Evolutionary conservation across 805 yeast species (phyloP).

Genomic region (Yarrowia sp.): DNA sequence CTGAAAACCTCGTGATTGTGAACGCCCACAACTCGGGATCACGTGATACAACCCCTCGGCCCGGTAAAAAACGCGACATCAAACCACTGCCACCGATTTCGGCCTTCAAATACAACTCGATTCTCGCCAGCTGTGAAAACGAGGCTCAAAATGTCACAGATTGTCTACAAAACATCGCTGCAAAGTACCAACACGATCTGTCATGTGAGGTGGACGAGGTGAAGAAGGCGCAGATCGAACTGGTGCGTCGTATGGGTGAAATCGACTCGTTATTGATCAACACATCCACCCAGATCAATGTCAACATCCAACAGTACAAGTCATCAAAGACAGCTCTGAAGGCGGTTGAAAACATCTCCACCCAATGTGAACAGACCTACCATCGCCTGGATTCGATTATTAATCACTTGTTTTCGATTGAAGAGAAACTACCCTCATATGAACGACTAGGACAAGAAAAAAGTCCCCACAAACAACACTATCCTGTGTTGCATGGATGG

Average conservation of each 20-base stretch:
- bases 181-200: slow-evolving; percentile 30
- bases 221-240: slow-evolving; percentile 27
- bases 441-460: slow-evolving; percentile 42
- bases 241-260: slow-evolving; percentile 29
- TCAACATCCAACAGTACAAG: slow-evolving; percentile 6
- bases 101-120: slow-evolving; percentile 29
- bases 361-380: slow-evolving; percentile 22
- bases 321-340: slow-evolving; percentile 9
- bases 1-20: slow-evolving; percentile 21
- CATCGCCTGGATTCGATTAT: not conserved
- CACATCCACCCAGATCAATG: slow-evolving; percentile 27
- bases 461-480: slow-evolving; percentile 46
- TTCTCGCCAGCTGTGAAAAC: slow-evolving; percentile 22
- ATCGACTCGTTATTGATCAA: slow-evolving; percentile 30
- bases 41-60: not conserved
- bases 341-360: slow-evolving; percentile 27
- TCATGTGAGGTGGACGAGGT: slow-evolving; percentile 30
- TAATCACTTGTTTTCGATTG: slow-evolving; percentile 34
- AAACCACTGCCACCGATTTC: slow-evolving; percentile 27
- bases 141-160: slow-evolving; percentile 23
- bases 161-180: slow-evolving; percentile 19
- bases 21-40: not conserved
- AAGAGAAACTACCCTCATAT: slow-evolving; percentile 40
- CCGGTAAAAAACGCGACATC: not conserved
- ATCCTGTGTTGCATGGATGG: slow-evolving; percentile 42